Base-by-base conservation (phyloP, 371 early-diverging fungal species). In the Actinomortierella wolfii region DNA sequence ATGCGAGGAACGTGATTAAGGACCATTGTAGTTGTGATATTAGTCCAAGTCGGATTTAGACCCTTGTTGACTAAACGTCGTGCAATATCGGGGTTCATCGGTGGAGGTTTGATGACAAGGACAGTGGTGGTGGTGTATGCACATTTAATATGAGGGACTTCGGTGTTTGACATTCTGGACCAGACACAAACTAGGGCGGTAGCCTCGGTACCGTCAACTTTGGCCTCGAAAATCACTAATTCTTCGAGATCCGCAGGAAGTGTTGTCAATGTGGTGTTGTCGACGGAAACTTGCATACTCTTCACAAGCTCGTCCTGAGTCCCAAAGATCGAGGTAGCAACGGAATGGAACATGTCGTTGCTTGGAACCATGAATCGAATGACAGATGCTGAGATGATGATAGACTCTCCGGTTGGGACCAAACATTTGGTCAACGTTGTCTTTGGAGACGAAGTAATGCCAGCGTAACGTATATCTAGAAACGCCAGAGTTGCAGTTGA, bases 231-330 rank as follows among this genome's bases (percentile, higher is more conserved):
- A 8, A 59, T 43, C 13, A 51, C 5, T 1, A 29, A 14, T 23
- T 29, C 26, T 0, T 28, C 29, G n/a, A 2, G 17, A 29, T 1
- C 23, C 18, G n/a, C 49, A 4, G 45, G 43, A 8, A 51, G 34
- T 7, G 47, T 42, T 2, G 45, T 34, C 18, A 45, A 18, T n/a
- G 59, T 51, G 23, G 28, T 18, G 29, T 59, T 59, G 59, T 59
- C 51, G 45, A 51, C 44, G 11, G 51, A 51, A 1, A 29, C 51
- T 15, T 51, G 20, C 59, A 59, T 51, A 17, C 21, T 34, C 17
- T 6, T 11, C 21, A 59, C 39, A 40, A 59, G 45, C 7, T 59
- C 59, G 8, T 59, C 44, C 23, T 59, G 51, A 44, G 25, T 21
- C n/a, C 45, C 43, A 17, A 51, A 51, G 44, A 59, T 42, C 17